Base-by-base conservation (phyloP, 1,284 basidiomycete species). In the Mycena citricolor region DNA sequence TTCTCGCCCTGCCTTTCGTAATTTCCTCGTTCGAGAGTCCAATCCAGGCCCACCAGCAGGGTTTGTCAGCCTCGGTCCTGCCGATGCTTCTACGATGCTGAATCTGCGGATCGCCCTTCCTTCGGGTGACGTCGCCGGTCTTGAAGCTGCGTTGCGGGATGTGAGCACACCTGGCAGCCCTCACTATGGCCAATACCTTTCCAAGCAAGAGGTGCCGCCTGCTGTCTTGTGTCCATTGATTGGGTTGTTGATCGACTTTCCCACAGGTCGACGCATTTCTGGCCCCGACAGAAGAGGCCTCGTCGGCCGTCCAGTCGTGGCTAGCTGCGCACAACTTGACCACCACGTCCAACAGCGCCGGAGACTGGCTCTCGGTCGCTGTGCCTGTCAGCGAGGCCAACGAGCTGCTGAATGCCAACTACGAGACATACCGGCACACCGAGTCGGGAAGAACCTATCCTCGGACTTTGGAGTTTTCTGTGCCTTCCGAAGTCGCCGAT, bases 181-280 rank as follows among this genome's bases (percentile, higher is more conserved):
- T 28, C 60, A 59, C 61, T 77, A 76, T 52, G 73, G 75, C 22
- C 59, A 66, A 38, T 70, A 74, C 48, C 61, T 77, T 12, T 65
- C 67, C 19, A 64, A 65, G 35, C 64, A 70, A 30, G 61, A 75
- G 31, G 73, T 76, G 55, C 54, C 5, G 61, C 16, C 51, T 47
- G 61, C 4, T 10, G 10, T 20, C 17, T 5, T 10, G 12, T 5
- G 16, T n/a, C 10, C 26, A 29, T 29, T 29, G 10, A 10, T n/a
- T 10, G 10, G 10, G n/a, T 31, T 24, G 17, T 28, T 47, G 20
- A 32, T n/a, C 10, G 11, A 10, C 11, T 29, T 29, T 32, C 11
- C 4, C 4, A 17, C 17, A 7, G 31, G n/a, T 7, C 4, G 17
- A 13, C 11, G 8, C 10, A 16, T 32, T 8, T 32, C 32, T 19